Conservation (phyloP, 768 basidiomycete genomes). For the Leccinum arenicola region DNA sequence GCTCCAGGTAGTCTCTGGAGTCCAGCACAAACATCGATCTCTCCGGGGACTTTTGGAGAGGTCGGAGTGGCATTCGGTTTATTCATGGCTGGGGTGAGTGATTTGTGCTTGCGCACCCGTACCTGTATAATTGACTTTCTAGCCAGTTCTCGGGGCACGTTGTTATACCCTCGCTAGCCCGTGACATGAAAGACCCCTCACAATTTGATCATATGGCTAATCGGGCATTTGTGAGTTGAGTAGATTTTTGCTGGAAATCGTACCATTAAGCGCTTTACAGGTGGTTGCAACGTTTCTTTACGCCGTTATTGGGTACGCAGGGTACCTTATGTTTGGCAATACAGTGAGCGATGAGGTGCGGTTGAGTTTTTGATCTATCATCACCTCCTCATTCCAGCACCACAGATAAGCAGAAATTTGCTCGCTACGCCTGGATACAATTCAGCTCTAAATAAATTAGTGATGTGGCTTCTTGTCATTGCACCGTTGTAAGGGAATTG, state of each 20-base stretch:
- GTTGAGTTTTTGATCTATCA: neutral
- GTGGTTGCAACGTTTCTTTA: conserved; percentile 61
- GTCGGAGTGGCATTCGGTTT: conserved; percentile 84
- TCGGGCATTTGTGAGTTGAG: conserved; percentile 70
- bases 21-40: conserved; percentile 66
- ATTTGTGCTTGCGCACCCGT: neutral
- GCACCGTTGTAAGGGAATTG: conserved; percentile 55
- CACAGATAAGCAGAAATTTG: conserved; percentile 80
- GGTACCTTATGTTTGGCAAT: conserved; percentile 90
- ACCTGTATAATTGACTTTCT: neutral
- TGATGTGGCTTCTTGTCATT: conserved; percentile 85
- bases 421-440: conserved; percentile 73
- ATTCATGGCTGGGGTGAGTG: conserved; percentile 84
- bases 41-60: conserved; percentile 49
- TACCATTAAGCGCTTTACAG: conserved; percentile 32
- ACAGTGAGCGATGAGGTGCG: conserved; percentile 76
- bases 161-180: conserved; percentile 84
- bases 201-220: conserved; percentile 82
- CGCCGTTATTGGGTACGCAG: conserved; percentile 69
- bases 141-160: conserved; percentile 85
- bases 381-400: neutral
- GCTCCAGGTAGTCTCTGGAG: conserved; percentile 80
- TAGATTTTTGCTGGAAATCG: neutral
- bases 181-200: conserved; percentile 84
- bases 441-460: conserved; percentile 62